Conservation (phyloP, 2,329 filamentous ascomycete genomes). For the Gaeumannomyces sp. region DNA sequence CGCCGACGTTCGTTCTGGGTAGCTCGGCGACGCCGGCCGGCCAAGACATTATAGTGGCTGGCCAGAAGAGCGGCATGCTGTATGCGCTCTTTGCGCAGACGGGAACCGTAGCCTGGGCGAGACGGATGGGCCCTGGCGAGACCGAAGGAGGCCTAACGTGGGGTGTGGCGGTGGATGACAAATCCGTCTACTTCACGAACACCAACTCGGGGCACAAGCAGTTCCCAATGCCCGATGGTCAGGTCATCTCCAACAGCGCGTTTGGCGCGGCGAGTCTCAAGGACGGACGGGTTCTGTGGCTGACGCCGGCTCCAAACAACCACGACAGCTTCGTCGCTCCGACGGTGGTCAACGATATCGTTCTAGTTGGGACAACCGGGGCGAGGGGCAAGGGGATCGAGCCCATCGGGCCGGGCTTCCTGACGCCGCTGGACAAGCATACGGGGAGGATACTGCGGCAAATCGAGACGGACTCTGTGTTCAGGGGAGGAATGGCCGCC, state of each 20-base stretch:
- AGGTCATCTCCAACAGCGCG: conserved; percentile 12
- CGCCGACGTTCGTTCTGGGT: conserved; percentile 22
- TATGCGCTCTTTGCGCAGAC: conserved; percentile 21
- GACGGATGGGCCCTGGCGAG: conserved; percentile 19
- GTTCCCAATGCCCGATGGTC: conserved; percentile 11
- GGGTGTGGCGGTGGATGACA: conserved; percentile 26
- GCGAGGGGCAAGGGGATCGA: not conserved
- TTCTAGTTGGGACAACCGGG: conserved; percentile 12
- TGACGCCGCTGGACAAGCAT: conserved; percentile 12
- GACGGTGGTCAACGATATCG: conserved; percentile 16
- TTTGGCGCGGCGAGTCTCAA: conserved; percentile 15
- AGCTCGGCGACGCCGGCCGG: conserved; percentile 12
- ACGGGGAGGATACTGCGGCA: conserved; percentile 11
- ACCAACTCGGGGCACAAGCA: conserved; percentile 17
- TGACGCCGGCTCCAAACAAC: conserved; percentile 13
- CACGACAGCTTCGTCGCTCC: conserved; percentile 11
- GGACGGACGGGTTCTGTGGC: conserved; percentile 15
- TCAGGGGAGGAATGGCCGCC: conserved; percentile 13
- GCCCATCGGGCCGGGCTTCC: conserved; percentile 4
- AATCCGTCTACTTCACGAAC: conserved; percentile 23
- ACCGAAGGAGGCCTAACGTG: conserved; percentile 23
- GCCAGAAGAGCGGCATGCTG: conserved; percentile 26
- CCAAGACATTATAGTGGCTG: conserved; percentile 22
- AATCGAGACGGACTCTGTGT: conserved; percentile 8
- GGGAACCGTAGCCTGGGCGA: conserved; percentile 21